Conservation (phyloP, 2,329 filamentous ascomycete species). For the Ceratocystis albifundus region DNA sequence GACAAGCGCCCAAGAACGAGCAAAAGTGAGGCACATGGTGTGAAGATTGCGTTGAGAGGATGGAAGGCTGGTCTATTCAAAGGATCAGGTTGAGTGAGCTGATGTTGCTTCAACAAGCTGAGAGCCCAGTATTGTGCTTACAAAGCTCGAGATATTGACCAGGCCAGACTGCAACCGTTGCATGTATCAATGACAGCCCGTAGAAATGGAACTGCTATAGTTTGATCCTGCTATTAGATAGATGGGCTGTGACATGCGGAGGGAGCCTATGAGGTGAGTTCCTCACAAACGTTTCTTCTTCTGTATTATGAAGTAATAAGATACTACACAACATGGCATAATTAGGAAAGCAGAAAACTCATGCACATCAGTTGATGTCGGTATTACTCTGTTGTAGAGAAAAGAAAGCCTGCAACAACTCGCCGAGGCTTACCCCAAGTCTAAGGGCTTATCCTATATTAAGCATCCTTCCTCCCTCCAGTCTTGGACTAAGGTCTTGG, state of each 20-base stretch:
- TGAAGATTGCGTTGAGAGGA: not conserved
- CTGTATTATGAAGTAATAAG: not conserved
- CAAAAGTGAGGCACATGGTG: not conserved
- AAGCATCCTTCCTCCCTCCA: not conserved
- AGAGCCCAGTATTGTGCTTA: not conserved
- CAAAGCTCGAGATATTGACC: not conserved
- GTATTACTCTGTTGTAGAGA: not conserved
- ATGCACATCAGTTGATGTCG: not conserved
- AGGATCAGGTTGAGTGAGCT: not conserved
- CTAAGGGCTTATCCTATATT: slow-evolving; percentile 2
- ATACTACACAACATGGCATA: not conserved
- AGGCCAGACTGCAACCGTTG: not conserved
- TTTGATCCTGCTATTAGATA: not conserved
- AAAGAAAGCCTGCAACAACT: not conserved
- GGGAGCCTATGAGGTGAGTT: not conserved
- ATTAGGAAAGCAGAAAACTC: not conserved
- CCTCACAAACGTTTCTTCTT: not conserved
- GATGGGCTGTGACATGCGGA: not conserved
- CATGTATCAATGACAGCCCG: not conserved
- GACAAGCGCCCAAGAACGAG: not conserved
- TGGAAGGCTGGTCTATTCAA: not conserved
- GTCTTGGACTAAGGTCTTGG: not conserved
- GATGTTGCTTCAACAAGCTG: not conserved
- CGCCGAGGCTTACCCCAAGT: not conserved
- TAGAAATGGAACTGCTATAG: slow-evolving; percentile 6